These are phyloP conservation scores for Graphilbum fragrans DNA, from an alignment of 2,329 filamentous ascomycete genomes.

Conservation along the genomic window DNA sequence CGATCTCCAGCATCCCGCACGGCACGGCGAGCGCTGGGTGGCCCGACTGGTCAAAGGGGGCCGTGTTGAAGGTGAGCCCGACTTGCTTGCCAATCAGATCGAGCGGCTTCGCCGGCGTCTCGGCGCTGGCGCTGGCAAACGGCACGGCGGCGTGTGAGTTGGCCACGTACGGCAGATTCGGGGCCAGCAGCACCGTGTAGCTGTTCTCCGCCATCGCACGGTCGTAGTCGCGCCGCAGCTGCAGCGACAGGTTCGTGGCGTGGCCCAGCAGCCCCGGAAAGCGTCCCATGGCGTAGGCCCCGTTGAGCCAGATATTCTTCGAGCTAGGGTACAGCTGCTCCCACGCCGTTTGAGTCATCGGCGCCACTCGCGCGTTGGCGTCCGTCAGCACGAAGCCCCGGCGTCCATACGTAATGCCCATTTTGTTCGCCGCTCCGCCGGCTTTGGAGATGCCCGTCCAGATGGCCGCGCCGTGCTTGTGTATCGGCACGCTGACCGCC, in stretches of 20 bases:
- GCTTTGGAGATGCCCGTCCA: too few relatives aligned
- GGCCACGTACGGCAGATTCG: conserved; percentile 28
- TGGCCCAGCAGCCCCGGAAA: too few relatives aligned
- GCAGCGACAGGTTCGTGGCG: conserved; percentile 20
- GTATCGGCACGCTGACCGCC: conserved; percentile 31
- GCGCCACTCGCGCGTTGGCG: conserved; percentile 30
- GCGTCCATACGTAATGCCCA: conserved; percentile 18
- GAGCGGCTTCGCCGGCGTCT: conserved; percentile 24
- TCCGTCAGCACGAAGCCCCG: conserved; percentile 22
- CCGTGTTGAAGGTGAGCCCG: conserved; percentile 30
- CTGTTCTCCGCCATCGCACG: conserved; percentile 20
- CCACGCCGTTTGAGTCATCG: too few relatives aligned
- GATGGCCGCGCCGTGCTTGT: conserved; percentile 30
- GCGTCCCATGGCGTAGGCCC: conserved; percentile 25
- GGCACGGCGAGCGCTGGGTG: conserved; percentile 36
- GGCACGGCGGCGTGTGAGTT: conserved; percentile 32
- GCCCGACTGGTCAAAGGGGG: conserved; percentile 35
- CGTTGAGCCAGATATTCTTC: conserved; percentile 12
- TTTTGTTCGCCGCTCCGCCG: conserved; percentile 19
- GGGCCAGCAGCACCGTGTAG: conserved; percentile 30
- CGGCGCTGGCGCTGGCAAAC: conserved; percentile 12
- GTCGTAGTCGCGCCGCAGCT: conserved; percentile 37
- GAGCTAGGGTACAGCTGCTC: conserved; percentile 25
- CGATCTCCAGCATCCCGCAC: conserved; percentile 16
- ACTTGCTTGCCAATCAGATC: conserved; percentile 22